A percentile compares a stretch with the other conserved stretches of the same genome.
Evolutionary conservation across 2,329 filamentous ascomycete genomes (phyloP).

Genomic region (Cladorrhinum sp.): DNA sequence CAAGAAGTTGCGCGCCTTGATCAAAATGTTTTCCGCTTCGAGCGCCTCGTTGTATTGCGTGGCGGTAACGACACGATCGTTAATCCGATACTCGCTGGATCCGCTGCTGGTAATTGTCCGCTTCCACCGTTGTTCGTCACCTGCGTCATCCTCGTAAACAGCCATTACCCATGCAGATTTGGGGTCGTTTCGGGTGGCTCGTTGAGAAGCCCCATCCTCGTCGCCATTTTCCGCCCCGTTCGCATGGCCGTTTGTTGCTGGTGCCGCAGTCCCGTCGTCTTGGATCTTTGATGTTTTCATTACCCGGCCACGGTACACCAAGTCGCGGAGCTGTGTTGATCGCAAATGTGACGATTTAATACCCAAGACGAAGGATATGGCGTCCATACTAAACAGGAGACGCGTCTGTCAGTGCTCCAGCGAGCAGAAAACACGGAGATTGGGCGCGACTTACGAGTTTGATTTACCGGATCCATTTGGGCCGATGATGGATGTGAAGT

Average conservation of each 20-base stretch:
- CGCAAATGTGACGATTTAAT: constrained; percentile 98
- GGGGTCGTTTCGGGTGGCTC: constrained; percentile 73
- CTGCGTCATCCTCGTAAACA: constrained; percentile 95
- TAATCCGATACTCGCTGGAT: constrained; percentile 94
- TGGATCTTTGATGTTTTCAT: constrained; percentile 91
- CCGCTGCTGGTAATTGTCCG: constrained; percentile 86
- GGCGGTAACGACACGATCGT: constrained; percentile 82
- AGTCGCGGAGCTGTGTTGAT: constrained; percentile 87
- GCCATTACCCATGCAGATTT: constrained; percentile 99
- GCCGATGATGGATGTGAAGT: constrained; percentile 98
- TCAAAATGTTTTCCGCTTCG: constrained; percentile 91
- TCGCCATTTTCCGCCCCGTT: constrained; percentile 62
- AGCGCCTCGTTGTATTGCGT: constrained; percentile 91
- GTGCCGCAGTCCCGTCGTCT: constrained; percentile 74
- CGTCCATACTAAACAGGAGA: constrained; percentile 73
- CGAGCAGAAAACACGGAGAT: constrained; percentile 9
- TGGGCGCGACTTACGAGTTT: constrained; percentile 67
- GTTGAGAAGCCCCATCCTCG: constrained; percentile 56
- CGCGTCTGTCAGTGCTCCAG: constrained; percentile 24
- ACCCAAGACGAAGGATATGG: constrained; percentile 96
- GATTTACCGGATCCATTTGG: constrained; percentile 99
- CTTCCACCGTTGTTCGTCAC: constrained; percentile 94
- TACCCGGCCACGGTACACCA: constrained; percentile 93
- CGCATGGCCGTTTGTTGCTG: constrained; percentile 55
- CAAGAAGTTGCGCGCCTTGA: constrained; percentile 96